Evolutionary conservation across 2,329 filamentous ascomycete genomes (phyloP).

Genomic region (Zarea fungicola): DNA sequence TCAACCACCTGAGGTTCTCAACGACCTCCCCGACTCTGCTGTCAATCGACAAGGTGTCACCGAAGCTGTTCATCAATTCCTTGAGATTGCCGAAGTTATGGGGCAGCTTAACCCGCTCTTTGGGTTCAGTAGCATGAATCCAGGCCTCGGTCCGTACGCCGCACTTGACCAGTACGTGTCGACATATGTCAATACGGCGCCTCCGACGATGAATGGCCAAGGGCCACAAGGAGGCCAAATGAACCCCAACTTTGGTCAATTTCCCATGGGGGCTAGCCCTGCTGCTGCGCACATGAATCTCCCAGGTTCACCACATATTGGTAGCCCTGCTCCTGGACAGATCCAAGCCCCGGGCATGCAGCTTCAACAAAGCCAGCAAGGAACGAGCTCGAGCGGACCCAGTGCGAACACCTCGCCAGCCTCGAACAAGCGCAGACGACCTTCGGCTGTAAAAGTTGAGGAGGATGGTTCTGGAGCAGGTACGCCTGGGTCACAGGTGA

Average conservation of each 20-base stretch:
- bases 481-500: slow-evolving; percentile 45
- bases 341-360: slow-evolving; percentile 64
- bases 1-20: slow-evolving; percentile 51
- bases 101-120: slow-evolving; percentile 63
- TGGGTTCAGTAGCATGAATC: slow-evolving; percentile 50
- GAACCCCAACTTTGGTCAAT: slow-evolving; percentile 52
- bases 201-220: slow-evolving; percentile 43
- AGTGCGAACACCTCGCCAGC: slow-evolving; percentile 63
- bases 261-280: slow-evolving; percentile 55
- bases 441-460: slow-evolving; percentile 53
- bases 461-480: slow-evolving; percentile 48
- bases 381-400: slow-evolving; percentile 59
- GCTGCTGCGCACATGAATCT: slow-evolving; percentile 55
- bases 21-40: slow-evolving; percentile 54
- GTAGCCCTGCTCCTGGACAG: slow-evolving; percentile 54
- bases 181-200: slow-evolving; percentile 37
- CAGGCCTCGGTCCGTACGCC: slow-evolving; percentile 49
- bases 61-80: slow-evolving; percentile 56
- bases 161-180: slow-evolving; percentile 57
- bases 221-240: slow-evolving; percentile 43
- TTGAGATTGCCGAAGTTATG: slow-evolving; percentile 64
- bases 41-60: slow-evolving; percentile 58
- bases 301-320: slow-evolving; percentile 55
- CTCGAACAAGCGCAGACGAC: slow-evolving; percentile 53
- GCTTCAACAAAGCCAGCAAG: slow-evolving; percentile 62